These are phyloP conservation scores for Panicum virgatum DNA, from an alignment of 202 grass and related monocot genomes.

Conservation along the genomic window DNA sequence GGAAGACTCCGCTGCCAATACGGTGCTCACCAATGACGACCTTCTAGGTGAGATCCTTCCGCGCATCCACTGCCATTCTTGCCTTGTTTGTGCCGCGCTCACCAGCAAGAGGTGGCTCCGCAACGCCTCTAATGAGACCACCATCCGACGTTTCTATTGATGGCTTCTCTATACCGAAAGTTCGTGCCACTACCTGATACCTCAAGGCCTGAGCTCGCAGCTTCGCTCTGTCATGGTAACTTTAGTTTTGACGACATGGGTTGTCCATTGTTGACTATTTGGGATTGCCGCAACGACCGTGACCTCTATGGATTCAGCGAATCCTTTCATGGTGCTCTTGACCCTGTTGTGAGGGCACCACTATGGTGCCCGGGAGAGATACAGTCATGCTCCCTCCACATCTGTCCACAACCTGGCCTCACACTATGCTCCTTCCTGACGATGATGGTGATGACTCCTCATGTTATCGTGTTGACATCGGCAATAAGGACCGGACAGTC, in stretches of 20 bases:
- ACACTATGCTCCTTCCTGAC: background rate
- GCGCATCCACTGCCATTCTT: background rate
- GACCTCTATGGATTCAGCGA: background rate
- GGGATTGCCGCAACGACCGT: background rate
- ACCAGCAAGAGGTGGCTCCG: background rate
- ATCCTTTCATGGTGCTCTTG: background rate
- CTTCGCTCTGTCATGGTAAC: background rate
- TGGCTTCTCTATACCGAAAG: rapidly evolving
- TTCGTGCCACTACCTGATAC: background rate
- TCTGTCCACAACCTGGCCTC: background rate
- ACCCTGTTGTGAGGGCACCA: background rate
- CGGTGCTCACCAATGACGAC: background rate
- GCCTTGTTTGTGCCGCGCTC: background rate
- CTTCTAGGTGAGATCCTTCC: background rate
- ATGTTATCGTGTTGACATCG: background rate
- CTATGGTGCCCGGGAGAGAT: no score
- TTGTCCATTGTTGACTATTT: rapidly evolving
- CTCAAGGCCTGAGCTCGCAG: background rate
- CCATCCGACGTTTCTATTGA: background rate
- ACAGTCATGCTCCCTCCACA: background rate
- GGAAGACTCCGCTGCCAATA: background rate
- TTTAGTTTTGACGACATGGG: background rate
- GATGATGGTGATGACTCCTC: background rate
- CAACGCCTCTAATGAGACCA: rapidly evolving
- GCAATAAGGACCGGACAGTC: rapidly evolving